Base-by-base conservation (phyloP, 345 rosid genomes). In the Viola odorata region DNA sequence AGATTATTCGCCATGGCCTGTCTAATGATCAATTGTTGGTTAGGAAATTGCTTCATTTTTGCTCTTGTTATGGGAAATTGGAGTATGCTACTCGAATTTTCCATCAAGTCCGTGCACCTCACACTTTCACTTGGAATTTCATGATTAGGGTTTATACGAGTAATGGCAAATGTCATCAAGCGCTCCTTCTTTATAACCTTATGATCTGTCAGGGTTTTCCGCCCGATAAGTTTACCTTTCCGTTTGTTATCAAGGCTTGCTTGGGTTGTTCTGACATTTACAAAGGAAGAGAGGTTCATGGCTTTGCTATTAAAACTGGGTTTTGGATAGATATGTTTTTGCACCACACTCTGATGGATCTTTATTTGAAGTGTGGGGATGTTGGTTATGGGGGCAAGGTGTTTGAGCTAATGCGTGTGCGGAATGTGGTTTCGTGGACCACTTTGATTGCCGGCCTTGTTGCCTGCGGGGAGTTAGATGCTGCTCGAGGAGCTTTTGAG, bases 191-290 rank as follows among this genome's bases (percentile, higher is more conserved):
- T 45, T 86, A 77, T 63, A 81, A 84, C 53, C 73, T 70, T 48
- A 86, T 86, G 94, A 69, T 81, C 54, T 66, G 66, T n/a, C 55
- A 42, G 4, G 84, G 81, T 0, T 70, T 69, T n/a, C 41, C 73
- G 0, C 77, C 85, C 15, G 94, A 89, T 66, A 89, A 86, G 71
- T 86, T 86, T 76, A 86, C 94, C 4, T 78, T 86, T 41, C 94
- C 96, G 4, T 89, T 84, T 58, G 82, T 81, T 57, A 56, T 86
- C 50, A 84, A 84, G 66, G 85, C 91, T 75, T 89, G 94, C 60
- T 49, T 67, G 37, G 64, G 73, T 3, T 67, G 68, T 57, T 68
- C 74, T 14, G 73, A 45, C 37, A 38, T 80, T 7, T 62, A 15
- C 12, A 71, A 77, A 55, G 96, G 72, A 0, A 73, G 77, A 1